Base-by-base conservation (phyloP, 352 stramenopile genomes). In the Globisporangium recalcitrans region DNA sequence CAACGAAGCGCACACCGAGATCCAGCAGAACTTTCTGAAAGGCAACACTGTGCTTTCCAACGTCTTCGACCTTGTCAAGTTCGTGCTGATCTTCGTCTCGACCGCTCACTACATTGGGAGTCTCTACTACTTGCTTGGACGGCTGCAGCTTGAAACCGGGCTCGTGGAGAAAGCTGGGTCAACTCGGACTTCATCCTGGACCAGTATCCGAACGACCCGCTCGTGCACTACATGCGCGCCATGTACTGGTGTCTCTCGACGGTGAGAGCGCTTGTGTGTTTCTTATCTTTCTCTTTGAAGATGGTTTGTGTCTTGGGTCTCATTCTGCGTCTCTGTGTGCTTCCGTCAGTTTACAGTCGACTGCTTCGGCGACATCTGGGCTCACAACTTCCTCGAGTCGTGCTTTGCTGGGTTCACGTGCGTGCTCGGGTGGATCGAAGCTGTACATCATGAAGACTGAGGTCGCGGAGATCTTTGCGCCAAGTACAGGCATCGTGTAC, bases 171-270 rank as follows among this genome's bases (percentile, higher is more conserved):
- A 56, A 89, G 80, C 40, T 91, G 82, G 82, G 60, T 90, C 34
- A 87, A 67, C 24, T 58, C 74, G 21, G 82, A 91, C 42, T 55
- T 75, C 8, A 73, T 91, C 38, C 40, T 91, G 2, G 52, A 42
- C 2, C 73, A 88, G 32, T 75, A 89, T 31, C 80, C 82, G 4
- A 52, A 87, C 31, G 73, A 75, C 10, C 61, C 74, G 0, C 53
- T 71, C 0, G 66, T 88, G 22, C 78, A 88, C 59, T 91, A 91
- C 61, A 82, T 90, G 64, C 82, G 82, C 46, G 67, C 80, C n/a
- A 79, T 91, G 65, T 91, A 91, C 26, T 91, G 82, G 82, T 90
- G 74, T 34, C 69, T 91, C 13, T 88, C 77, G 0, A 76, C 82
- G 53, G 81, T 90, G 73, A 4, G 21, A 22, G 6, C 21, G 32